Conservation (phyloP, 2,329 filamentous ascomycete species). For the Lasiodiplodia sp. region DNA sequence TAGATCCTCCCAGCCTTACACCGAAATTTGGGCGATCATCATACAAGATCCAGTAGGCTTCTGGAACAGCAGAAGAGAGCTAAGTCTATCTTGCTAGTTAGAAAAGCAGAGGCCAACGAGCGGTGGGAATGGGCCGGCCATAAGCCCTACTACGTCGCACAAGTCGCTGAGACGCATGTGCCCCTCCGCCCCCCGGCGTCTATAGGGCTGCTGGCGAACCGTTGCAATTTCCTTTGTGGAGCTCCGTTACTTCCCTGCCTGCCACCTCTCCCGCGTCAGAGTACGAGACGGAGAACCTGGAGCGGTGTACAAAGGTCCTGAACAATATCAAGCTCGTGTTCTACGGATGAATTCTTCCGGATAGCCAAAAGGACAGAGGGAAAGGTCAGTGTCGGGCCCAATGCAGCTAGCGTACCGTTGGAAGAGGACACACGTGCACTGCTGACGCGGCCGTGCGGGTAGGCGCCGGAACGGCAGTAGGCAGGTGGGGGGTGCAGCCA, state of each 20-base stretch:
- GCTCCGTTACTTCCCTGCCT: too few species aligned
- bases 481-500: background rate
- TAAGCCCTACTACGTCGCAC: background rate
- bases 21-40: background rate
- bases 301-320: too few species aligned
- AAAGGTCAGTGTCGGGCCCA: background rate
- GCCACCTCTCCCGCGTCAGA: too few species aligned
- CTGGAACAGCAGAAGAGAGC: background rate
- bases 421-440: background rate
- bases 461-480: background rate
- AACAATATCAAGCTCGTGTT: too few species aligned
- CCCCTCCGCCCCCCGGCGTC: background rate
- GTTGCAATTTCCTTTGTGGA: too few species aligned
- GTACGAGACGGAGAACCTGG: too few species aligned
- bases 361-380: too few species aligned
- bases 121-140: background rate
- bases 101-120: background rate
- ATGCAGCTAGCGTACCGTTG: background rate
- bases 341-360: too few species aligned
- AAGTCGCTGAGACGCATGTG: background rate
- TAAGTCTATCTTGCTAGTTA: background rate
- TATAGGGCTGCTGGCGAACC: background rate
- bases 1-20: background rate
- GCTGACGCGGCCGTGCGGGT: slow-evolving; percentile 7
- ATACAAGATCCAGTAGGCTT: background rate